These are phyloP conservation scores for Acorus gramineus DNA, from an alignment of 106 monocot species.

Conservation along the genomic window DNA sequence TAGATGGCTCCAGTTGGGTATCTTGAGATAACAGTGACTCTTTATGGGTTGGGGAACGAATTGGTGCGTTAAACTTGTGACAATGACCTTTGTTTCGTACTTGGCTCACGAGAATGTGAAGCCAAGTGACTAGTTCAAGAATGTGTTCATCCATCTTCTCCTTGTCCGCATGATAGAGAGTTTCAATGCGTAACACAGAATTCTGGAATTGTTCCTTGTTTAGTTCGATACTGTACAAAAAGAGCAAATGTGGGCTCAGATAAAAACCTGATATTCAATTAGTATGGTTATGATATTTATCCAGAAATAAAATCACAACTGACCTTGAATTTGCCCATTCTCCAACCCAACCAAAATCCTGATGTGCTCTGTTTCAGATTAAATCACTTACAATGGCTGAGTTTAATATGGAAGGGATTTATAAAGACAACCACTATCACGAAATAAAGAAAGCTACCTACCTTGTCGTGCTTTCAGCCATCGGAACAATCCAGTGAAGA, in stretches of 20 bases:
- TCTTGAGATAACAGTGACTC: not conserved
- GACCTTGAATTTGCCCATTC: slow-evolving; percentile 82
- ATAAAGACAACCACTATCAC: too few species aligned
- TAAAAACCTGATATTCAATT: too few species aligned
- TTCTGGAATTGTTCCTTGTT: slow-evolving; percentile 23
- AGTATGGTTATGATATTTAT: not conserved
- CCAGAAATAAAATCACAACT: slow-evolving; percentile 10
- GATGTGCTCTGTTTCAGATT: slow-evolving; percentile 51
- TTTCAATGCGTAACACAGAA: slow-evolving; percentile 45
- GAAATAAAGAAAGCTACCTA: slow-evolving; percentile 7
- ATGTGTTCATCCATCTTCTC: slow-evolving; percentile 72
- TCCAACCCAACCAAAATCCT: slow-evolving; percentile 93
- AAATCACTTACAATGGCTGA: not conserved
- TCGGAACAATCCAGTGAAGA: slow-evolving; percentile 57
- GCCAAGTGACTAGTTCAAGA: slow-evolving; percentile 58
- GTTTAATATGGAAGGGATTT: too few species aligned
- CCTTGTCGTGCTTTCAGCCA: slow-evolving; percentile 81
- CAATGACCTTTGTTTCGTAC: slow-evolving; percentile 29
- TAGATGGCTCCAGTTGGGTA: not conserved
- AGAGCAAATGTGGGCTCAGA: not conserved
- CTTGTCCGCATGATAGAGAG: slow-evolving; percentile 77
- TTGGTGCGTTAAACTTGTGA: slow-evolving; percentile 21
- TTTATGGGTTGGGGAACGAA: slow-evolving; percentile 4
- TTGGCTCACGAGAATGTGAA: slow-evolving; percentile 68
- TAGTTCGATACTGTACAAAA: slow-evolving; percentile 46